phyloP scores from a whole-genome alignment of 257 asterid species.

The Salvia miltiorrhiza region DNA sequence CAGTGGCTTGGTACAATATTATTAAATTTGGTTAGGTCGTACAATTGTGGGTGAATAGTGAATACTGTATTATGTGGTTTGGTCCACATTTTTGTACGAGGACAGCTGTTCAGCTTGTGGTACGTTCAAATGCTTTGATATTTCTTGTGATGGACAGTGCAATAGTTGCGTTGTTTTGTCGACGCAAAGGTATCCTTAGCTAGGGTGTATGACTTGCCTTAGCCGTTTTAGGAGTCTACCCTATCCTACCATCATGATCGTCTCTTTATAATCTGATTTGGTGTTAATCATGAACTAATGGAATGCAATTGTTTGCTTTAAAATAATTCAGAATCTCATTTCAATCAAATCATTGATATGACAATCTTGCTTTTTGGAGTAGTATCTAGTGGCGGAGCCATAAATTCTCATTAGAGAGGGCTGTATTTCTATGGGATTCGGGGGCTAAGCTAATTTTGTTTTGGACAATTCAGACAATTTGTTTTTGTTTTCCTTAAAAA shows the following conservation, averaged over 20 bases:
- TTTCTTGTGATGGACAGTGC: not conserved
- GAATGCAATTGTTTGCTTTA: not conserved
- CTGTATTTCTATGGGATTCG: no score
- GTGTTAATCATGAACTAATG: no score
- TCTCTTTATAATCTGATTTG: no score
- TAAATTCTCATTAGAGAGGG: no score
- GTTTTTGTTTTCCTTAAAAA: no score
- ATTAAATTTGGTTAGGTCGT: constrained; percentile 25
- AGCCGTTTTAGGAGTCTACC: not conserved
- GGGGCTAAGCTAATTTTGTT: no score
- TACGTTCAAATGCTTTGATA: constrained; percentile 15
- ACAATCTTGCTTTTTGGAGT: no score
- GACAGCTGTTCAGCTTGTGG: constrained; percentile 34
- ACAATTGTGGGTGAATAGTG: constrained; percentile 4
- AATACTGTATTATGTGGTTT: not conserved
- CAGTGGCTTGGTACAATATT: constrained; percentile 12
- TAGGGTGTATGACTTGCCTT: not conserved
- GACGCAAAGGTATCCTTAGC: constrained; percentile 4
- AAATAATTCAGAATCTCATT: not conserved
- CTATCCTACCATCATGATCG: not conserved
- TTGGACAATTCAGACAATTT: no score
- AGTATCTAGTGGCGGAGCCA: no score
- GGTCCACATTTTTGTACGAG: constrained; percentile 40
- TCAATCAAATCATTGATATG: not conserved
- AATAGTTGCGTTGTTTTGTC: not conserved